Evolutionary conservation across 768 basidiomycete species (phyloP), one percentile per base, ranked within the genome.

Genomic region (Termitomyces sp.): DNA sequence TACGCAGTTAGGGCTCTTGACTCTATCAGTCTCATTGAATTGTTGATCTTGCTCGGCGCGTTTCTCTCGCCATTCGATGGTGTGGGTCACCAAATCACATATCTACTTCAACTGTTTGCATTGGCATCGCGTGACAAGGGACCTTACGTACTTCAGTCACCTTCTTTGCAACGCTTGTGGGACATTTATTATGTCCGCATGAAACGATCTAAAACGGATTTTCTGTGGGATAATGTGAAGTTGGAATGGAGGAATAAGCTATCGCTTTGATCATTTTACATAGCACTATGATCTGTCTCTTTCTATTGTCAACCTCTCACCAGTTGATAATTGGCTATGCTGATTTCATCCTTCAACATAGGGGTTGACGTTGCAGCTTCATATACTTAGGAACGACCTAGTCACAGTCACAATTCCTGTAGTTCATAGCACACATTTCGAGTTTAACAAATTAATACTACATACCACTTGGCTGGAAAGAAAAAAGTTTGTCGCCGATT

Each of bases 391-490:
- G n/a, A n/a, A n/a, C n/a, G n/a, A n/a, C n/a, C n/a, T n/a, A n/a
- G n/a, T n/a, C n/a, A n/a, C n/a, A n/a, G n/a, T n/a, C n/a, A n/a
- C n/a, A n/a, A n/a, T n/a, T n/a, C n/a, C n/a, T n/a, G n/a, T n/a
- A n/a, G n/a, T n/a, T n/a, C n/a, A n/a, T n/a, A n/a, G n/a, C n/a
- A n/a, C n/a, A n/a, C n/a, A n/a, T n/a, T n/a, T n/a, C n/a, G n/a
- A n/a, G n/a, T n/a, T n/a, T n/a, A n/a, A n/a, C n/a, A n/a, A n/a
- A n/a, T n/a, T n/a, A n/a, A n/a, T n/a, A n/a, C n/a, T n/a, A n/a
- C n/a, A n/a, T n/a, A 14, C 95, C 95, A 60, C 89, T 91, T 76
- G 95, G 68, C 94, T 96, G 34, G 62, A 21, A 42, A n/a, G 32
- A 50, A 17, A 21, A 10, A 16, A 16, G 41, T 47, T 40, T 34